Percentiles rank a stretch among this genome's conserved stretches.
phyloP scores from a whole-genome alignment of 768 basidiomycete genomes.

The Harrya chromipes region DNA sequence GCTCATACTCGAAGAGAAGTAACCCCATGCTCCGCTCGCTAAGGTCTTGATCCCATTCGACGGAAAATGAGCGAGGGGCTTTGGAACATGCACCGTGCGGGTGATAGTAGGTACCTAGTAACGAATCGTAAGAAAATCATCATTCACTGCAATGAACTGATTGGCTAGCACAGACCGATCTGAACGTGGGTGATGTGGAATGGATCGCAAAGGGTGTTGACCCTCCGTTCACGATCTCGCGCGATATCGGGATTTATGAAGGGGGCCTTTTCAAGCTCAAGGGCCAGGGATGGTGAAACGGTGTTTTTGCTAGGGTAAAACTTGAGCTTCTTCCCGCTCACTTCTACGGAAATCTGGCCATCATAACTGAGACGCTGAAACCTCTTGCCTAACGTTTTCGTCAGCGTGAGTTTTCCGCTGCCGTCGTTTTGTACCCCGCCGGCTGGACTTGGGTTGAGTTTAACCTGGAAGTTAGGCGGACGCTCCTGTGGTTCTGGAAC shows the following conservation, averaged over 20 bases:
- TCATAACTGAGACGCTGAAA: slow-evolving; percentile 45
- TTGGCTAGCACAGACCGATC: slow-evolving; percentile 48
- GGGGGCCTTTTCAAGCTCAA: slow-evolving; percentile 50
- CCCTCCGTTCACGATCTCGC: slow-evolving; percentile 44
- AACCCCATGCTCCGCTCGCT: slow-evolving; percentile 44
- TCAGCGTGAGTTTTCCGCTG: slow-evolving; percentile 35
- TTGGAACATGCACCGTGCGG: slow-evolving; percentile 23
- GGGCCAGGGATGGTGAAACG: slow-evolving; percentile 16
- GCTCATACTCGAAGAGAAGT: slow-evolving; percentile 63
- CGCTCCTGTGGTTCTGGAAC: slow-evolving; percentile 21
- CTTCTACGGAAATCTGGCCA: slow-evolving; percentile 37
- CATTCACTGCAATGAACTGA: background rate
- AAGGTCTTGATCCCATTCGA: slow-evolving; percentile 65
- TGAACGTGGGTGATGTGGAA: slow-evolving; percentile 63
- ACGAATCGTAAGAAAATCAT: background rate
- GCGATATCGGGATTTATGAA: slow-evolving; percentile 55
- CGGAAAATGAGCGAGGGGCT: slow-evolving; percentile 54
- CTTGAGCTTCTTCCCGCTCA: slow-evolving; percentile 40
- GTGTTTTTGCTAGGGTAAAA: slow-evolving; percentile 15
- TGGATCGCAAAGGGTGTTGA: slow-evolving; percentile 41
- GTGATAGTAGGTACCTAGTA: slow-evolving; percentile 29
- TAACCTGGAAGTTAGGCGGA: slow-evolving; percentile 59
- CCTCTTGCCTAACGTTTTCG: slow-evolving; percentile 35
- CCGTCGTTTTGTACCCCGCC: slow-evolving; percentile 61
- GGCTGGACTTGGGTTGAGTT: slow-evolving; percentile 45